These are phyloP conservation scores for Vanrija sp. DNA, from an alignment of 1,284 basidiomycete species.

Conservation along the genomic window DNA sequence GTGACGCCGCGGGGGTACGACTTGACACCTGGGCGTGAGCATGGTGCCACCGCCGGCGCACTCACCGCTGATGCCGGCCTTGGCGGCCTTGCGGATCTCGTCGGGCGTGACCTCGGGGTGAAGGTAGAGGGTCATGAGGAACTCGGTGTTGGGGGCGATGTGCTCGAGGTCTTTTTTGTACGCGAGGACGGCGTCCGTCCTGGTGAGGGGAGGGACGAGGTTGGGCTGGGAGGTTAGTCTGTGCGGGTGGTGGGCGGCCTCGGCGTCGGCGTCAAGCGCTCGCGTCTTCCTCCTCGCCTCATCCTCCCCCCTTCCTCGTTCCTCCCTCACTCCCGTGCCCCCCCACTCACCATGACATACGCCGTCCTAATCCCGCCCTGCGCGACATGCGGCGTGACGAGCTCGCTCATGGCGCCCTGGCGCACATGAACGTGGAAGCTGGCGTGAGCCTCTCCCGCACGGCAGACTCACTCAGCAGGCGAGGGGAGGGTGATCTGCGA, in stretches of 20 bases:
- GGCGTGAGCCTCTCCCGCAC: slow-evolving; percentile 5
- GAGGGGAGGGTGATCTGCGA: slow-evolving; percentile 55
- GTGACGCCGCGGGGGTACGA: slow-evolving; percentile 97
- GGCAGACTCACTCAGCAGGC: slow-evolving; percentile 64
- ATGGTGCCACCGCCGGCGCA: slow-evolving; percentile 4
- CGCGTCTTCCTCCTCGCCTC: too few relatives aligned
- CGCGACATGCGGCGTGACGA: slow-evolving; percentile 87
- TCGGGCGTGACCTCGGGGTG: slow-evolving; percentile 84
- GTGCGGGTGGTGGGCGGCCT: too few relatives aligned
- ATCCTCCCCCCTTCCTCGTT: too few relatives aligned
- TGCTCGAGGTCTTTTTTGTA: slow-evolving; percentile 73
- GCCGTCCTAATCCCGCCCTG: slow-evolving; percentile 85
- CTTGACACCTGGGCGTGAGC: slow-evolving; percentile 69
- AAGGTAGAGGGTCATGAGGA: slow-evolving; percentile 94
- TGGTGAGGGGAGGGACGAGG: slow-evolving; percentile 85
- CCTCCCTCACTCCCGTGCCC: not conserved
- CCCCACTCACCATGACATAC: slow-evolving; percentile 82
- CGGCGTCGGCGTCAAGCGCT: too few relatives aligned
- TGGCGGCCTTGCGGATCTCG: slow-evolving; percentile 82
- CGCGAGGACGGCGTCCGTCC: slow-evolving; percentile 70
- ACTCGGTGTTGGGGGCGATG: slow-evolving; percentile 75
- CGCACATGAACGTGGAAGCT: slow-evolving; percentile 94
- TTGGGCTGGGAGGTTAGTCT: slow-evolving; percentile 65
- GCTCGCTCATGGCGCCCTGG: slow-evolving; percentile 72
- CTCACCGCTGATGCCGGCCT: slow-evolving; percentile 74